Conservation (phyloP, 129 eudicot species). For the Rutidosis leptorrhynchoides region DNA sequence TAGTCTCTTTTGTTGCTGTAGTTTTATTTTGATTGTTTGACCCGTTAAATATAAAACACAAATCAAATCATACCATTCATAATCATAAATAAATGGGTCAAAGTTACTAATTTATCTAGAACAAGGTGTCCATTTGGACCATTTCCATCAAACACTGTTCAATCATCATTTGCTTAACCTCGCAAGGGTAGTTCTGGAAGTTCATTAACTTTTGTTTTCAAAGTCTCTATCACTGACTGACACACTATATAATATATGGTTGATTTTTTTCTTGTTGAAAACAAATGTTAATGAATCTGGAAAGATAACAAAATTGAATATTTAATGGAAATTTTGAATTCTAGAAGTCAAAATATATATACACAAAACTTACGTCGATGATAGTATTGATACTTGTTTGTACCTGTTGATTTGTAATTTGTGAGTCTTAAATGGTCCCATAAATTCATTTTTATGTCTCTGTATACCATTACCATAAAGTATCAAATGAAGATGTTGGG, state of each 20-base stretch:
- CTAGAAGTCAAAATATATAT: constrained; percentile 18
- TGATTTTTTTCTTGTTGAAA: constrained; percentile 29
- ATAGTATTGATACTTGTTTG: constrained; percentile 32
- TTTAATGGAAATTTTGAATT: constrained; percentile 14
- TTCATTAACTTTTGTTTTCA: background rate
- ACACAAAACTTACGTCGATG: background rate
- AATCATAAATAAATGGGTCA: background rate
- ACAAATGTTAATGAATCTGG: constrained; percentile 13
- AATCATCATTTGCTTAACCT: background rate
- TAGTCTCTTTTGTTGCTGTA: no score
- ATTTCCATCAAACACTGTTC: background rate
- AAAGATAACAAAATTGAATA: constrained; percentile 30
- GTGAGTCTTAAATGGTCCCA: constrained; percentile 9
- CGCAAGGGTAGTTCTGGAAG: constrained; percentile 19
- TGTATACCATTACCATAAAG: background rate
- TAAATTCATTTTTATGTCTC: background rate
- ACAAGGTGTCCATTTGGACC: background rate
- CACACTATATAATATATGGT: background rate
- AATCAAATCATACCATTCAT: background rate
- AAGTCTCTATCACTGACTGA: background rate
- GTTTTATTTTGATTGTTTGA: background rate
- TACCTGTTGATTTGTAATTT: constrained; percentile 12
- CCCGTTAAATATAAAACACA: background rate
- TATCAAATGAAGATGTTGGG: background rate
- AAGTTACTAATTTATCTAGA: background rate